Conservation (phyloP, 1,139 yeast species). For the Lodderomyces orthopsilosis region DNA sequence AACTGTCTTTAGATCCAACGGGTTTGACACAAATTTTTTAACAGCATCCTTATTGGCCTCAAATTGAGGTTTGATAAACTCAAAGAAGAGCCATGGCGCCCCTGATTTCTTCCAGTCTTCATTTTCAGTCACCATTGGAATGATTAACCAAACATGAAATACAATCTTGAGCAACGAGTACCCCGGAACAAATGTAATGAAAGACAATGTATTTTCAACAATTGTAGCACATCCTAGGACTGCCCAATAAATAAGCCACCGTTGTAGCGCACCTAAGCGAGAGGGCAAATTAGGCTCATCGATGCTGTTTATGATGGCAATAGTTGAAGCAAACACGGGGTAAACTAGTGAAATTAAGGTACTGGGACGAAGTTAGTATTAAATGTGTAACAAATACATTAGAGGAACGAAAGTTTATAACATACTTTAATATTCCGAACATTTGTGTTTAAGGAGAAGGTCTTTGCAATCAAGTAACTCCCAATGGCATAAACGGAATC, state of each 20-base stretch:
- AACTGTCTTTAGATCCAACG: slow-evolving; percentile 5
- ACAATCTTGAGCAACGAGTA: slow-evolving; percentile 40
- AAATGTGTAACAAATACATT: no score
- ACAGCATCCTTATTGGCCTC: slow-evolving; percentile 20
- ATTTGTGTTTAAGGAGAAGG: neutral
- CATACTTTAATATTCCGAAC: slow-evolving; percentile 1
- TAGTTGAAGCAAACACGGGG: slow-evolving; percentile 49
- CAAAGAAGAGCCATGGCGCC: slow-evolving; percentile 37
- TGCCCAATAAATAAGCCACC: slow-evolving; percentile 63
- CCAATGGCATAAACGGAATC: neutral
- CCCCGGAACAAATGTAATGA: slow-evolving; percentile 46
- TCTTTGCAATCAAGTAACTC: neutral
- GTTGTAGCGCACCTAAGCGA: slow-evolving; percentile 43
- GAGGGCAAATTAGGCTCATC: slow-evolving; percentile 22
- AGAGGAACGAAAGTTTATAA: no score
- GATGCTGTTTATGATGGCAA: slow-evolving; percentile 5
- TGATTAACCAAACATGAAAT: slow-evolving; percentile 51
- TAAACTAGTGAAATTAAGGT: slow-evolving; percentile 41
- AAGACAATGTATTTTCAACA: slow-evolving; percentile 27
- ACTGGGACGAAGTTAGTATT: slow-evolving; percentile 5
- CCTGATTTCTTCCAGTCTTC: slow-evolving; percentile 34
- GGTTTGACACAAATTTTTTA: slow-evolving; percentile 12
- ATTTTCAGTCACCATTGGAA: slow-evolving; percentile 35
- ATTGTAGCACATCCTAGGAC: slow-evolving; percentile 37
- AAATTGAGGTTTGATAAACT: slow-evolving; percentile 32